These are phyloP conservation scores for Neurospora discreta DNA, from an alignment of 495 filamentous ascomycete species.

Conservation along the genomic window DNA sequence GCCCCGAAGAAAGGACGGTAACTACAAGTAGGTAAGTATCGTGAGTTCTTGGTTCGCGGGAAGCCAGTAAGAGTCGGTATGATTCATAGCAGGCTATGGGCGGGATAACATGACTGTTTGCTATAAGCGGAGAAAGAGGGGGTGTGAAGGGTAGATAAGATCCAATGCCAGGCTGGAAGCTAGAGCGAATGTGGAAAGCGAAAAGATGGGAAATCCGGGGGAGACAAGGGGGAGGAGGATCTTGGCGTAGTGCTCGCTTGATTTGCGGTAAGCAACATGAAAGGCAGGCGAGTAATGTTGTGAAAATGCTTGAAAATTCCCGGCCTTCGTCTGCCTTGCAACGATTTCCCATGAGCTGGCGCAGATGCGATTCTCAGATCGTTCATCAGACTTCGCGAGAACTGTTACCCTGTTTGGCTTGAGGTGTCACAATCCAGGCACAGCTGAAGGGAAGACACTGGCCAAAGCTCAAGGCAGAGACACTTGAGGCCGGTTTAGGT, in stretches of 20 bases:
- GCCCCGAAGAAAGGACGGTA: neutral
- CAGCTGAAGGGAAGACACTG: neutral
- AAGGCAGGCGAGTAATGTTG: neutral
- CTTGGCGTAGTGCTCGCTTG: neutral
- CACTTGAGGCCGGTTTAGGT: neutral
- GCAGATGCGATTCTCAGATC: neutral
- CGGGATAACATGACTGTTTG: neutral
- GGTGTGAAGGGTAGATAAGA: neutral
- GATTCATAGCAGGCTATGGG: neutral
- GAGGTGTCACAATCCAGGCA: neutral
- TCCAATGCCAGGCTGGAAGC: neutral
- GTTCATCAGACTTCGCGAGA: neutral
- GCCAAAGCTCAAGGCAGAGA: neutral
- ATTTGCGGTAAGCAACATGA: neutral
- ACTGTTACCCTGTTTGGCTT: neutral
- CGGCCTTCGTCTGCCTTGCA: neutral
- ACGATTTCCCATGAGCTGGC: neutral
- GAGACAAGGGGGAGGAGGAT: neutral
- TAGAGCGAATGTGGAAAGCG: neutral
- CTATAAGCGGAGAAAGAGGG: neutral
- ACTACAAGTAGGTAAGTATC: neutral
- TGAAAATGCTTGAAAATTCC: neutral
- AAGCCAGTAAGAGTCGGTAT: neutral
- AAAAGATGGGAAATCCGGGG: neutral
- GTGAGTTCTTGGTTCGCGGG: neutral